Base-by-base conservation (phyloP, 495 filamentous ascomycete species). In the Penicillium desertorum region DNA sequence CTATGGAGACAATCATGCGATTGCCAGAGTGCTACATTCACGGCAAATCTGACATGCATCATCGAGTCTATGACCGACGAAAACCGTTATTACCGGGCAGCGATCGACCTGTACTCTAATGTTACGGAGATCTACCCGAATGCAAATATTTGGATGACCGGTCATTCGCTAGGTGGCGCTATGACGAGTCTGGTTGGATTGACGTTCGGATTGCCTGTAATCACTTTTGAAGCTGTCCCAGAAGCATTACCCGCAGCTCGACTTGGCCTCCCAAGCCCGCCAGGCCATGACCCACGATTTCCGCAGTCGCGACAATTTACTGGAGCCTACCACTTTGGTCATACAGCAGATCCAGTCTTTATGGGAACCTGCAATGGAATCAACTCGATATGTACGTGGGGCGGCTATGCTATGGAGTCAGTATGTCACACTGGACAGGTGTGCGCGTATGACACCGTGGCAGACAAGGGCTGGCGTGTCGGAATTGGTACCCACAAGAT, bases 321-420 rank as follows among this genome's bases (percentile, higher is more conserved):
- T 3, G 93, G 91, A 3, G 78, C 87, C n/a, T 96, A 84, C 63
- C 95, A 98, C 72, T 90, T 97, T 66, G 94, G 94, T 7, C 90
- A 98, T 67, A 98, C 90, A 5, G 94, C 95, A 8, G 94, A 98
- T 72, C 94, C 94, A 0, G 82, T 98, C 6, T 98, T 86, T 67
- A 91, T 97, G 81, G 94, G 94, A 29, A 88, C 87, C 10, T 98
- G 94, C 71, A 96, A 96, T 68, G 89, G 88, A 34, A 89, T 90
- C 16, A 91, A 88, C 25, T 90, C 92, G 12, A 81, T 82, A 7
- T 98, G 94, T 68, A 92, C 91, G 17, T 86, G 94, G 63, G 92
- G 83, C n/a, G 94, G 94, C 6, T 98, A 98, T 69, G 91, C 95
- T 7, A 78, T 98, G 78, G 92, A 98, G 70, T 88, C 90, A 17